A percentile compares a stretch with the other conserved stretches of the same genome.
Conservation (phyloP, 2,329 filamentous ascomycete genomes). For the Colletotrichum shisoi region DNA sequence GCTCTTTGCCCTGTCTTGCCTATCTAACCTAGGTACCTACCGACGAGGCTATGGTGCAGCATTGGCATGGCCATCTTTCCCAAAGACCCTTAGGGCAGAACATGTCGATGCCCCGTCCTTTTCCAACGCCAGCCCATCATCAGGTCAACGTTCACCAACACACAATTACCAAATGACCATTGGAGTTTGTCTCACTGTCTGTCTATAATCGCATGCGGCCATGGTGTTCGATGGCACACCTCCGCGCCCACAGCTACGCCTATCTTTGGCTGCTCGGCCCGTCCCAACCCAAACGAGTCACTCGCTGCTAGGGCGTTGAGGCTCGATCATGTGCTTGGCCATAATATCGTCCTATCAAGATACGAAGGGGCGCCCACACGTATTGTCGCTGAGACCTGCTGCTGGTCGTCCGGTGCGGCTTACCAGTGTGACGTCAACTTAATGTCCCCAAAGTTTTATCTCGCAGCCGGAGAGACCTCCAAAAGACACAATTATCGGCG, state of each 20-base stretch:
- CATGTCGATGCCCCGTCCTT: not conserved
- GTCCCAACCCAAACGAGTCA: constrained; percentile 3
- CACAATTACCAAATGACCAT: not conserved
- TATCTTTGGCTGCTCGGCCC: constrained; percentile 10
- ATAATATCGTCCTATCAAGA: not conserved
- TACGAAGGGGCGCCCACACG: not conserved
- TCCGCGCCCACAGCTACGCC: not conserved
- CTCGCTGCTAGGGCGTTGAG: not conserved
- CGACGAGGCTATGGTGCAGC: not conserved
- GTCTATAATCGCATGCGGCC: not conserved
- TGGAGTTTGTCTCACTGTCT: not conserved
- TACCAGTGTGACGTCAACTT: constrained; percentile 16
- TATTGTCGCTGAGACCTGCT: not conserved
- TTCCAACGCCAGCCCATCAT: not conserved
- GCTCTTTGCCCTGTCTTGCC: not conserved
- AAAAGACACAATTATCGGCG: not conserved
- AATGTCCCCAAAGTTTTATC: constrained; percentile 25
- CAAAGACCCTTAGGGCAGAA: not conserved
- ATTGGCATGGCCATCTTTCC: not conserved
- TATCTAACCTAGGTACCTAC: not conserved
- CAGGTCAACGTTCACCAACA: not conserved
- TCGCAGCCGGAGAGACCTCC: constrained; percentile 19
- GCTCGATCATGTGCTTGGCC: not conserved
- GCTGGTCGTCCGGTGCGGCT: not conserved
- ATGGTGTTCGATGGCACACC: not conserved